Base-by-base conservation (phyloP, 768 basidiomycete species). In the Serendipita sp. region DNA sequence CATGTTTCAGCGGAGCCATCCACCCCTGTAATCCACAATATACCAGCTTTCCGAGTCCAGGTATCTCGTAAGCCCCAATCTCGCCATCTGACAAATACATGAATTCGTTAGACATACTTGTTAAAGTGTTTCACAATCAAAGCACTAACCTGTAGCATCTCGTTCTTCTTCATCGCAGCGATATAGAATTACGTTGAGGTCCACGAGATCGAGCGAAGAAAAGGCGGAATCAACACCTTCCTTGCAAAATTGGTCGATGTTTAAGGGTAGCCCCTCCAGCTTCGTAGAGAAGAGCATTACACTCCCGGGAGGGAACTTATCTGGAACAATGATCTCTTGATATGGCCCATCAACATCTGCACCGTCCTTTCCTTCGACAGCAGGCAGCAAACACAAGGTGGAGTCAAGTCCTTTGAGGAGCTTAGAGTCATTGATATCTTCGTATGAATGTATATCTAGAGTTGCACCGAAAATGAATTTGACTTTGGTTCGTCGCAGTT, bases 1-100 rank as follows among this genome's bases (percentile, higher is more conserved):
- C 83, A 67, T 82, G 82, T 42, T 82, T 79, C 62, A 98, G 75
- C 0, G 84, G 84, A 67, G 85, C 81, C 92, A 99, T 97, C 92
- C 94, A 99, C 1, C 96, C 96, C 69, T 98, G 91, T 60, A 98
- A 72, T 17, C 96, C 96, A 68, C 94, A 97, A 72, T 97, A 99
- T 11, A 81, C 83, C 71, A 93, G 75, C 64, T 80, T 79, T 0
- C 88, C 91, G 24, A 81, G 69, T 24, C 79, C 81, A 3, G 94
- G 89, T 34, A 99, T 74, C 51, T 85, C 79, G 72, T 98, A 98
- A 1, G 76, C 81, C 2, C 96, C 94, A 69, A 85, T 83, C 65
- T 83, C 80, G 0, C 90, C 90, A 2, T 73, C 76, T 73, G 51
- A 0, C 24, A 4, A 33, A 33, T 11, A 17, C 33, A 14, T 26